A percentile compares a stretch with the other conserved stretches of the same genome.
These are phyloP conservation scores for Aspergillus nidulans DNA, from an alignment of 495 filamentous ascomycete species.

Conservation along the genomic window DNA sequence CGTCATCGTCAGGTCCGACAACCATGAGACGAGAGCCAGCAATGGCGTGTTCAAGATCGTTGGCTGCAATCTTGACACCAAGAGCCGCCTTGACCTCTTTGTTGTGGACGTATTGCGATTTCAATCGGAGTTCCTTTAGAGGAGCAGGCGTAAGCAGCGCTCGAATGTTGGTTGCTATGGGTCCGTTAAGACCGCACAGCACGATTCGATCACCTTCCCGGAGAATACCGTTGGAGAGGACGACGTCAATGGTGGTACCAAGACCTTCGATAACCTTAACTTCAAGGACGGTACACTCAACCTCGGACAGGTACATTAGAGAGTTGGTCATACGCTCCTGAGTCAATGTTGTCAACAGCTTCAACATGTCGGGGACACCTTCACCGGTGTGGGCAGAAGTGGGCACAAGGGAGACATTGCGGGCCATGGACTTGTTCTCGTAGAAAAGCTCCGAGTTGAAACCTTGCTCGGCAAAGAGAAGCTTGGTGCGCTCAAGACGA, in stretches of 20 bases:
- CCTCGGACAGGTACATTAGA: conserved; percentile 96
- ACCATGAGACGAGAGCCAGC: conserved; percentile 93
- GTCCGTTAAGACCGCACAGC: conserved; percentile 89
- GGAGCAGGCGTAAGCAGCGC: conserved; percentile 94
- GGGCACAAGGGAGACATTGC: conserved; percentile 88
- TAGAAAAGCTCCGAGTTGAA: conserved; percentile 97
- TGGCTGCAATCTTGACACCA: conserved; percentile 98
- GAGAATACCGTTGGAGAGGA: conserved; percentile 93
- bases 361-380: conserved; percentile 98
- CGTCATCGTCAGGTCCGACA: conserved; percentile 90
- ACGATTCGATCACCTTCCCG: conserved; percentile 93
- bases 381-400: conserved; percentile 97
- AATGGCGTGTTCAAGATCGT: conserved; percentile 93
- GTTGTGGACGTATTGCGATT: conserved; percentile 94
- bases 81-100: conserved; percentile 98
- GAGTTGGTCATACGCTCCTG: conserved; percentile 98
- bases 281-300: conserved; percentile 96
- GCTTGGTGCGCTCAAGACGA: conserved; percentile 83
- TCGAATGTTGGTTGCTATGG: conserved; percentile 91
- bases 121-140: conserved; percentile 90
- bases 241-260: conserved; percentile 97
- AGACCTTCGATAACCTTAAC: conserved; percentile 99
- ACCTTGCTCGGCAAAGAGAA: conserved; percentile 91
- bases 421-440: conserved; percentile 96
- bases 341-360: conserved; percentile 83